Percentiles rank a stretch among this genome's conserved stretches.
phyloP scores from a whole-genome alignment of 2,329 filamentous ascomycete species.

The Lachnellula occidentalis region DNA sequence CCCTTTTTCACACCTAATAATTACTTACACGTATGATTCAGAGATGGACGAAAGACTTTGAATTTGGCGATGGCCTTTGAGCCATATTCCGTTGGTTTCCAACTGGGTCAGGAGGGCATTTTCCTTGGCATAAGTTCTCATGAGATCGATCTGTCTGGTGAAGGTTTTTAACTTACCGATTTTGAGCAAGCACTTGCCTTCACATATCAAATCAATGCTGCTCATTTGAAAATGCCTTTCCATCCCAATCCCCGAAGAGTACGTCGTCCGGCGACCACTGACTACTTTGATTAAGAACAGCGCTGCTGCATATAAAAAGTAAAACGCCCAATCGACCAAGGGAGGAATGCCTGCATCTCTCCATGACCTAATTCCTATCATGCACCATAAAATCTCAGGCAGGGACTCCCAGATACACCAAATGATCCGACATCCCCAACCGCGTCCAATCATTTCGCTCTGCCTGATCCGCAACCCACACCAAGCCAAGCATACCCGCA shows the following conservation, averaged over 20 bases:
- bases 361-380: not conserved
- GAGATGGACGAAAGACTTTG: conserved; percentile 1
- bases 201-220: too few relatives aligned
- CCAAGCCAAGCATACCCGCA: not conserved
- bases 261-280: too few relatives aligned
- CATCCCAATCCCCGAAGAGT: too few relatives aligned
- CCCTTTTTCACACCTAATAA: not conserved
- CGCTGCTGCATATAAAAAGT: too few relatives aligned
- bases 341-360: not conserved
- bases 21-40: not conserved
- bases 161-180: too few relatives aligned
- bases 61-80: not conserved
- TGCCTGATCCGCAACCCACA: not conserved
- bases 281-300: too few relatives aligned
- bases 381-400: not conserved
- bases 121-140: too few relatives aligned
- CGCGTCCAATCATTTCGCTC: not conserved
- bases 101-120: too few relatives aligned
- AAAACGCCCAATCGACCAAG: too few relatives aligned
- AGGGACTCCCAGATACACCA: not conserved
- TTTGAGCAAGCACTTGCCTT: too few relatives aligned
- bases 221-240: too few relatives aligned
- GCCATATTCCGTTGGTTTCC: not conserved
- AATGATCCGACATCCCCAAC: not conserved
- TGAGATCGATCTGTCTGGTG: too few relatives aligned